A percentile compares a stretch with the other conserved stretches of the same genome.
Conservation (phyloP, 2,329 filamentous ascomycete species). For the Curvularia sp. region DNA sequence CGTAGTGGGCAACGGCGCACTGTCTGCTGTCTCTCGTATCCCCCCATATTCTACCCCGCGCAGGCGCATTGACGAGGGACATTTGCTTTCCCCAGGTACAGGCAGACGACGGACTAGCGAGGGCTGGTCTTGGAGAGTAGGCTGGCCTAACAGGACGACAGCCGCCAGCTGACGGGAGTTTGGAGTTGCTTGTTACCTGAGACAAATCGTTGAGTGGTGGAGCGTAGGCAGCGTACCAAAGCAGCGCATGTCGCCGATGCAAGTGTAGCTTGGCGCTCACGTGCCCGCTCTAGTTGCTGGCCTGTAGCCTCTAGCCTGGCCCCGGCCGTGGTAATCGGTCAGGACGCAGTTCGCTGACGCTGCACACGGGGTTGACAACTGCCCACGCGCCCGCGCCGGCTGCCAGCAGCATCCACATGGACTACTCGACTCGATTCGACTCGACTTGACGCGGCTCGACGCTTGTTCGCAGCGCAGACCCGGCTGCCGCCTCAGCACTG, state of each 20-base stretch:
- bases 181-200: constrained; percentile 37
- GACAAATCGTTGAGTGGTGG: constrained; percentile 39
- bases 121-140: constrained; percentile 14
- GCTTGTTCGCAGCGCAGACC: too few relatives aligned
- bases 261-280: constrained; percentile 42
- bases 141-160: constrained; percentile 27
- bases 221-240: constrained; percentile 32
- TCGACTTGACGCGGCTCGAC: too few relatives aligned
- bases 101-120: constrained; percentile 19
- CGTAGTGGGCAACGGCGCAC: constrained; percentile 7
- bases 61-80: constrained; percentile 20
- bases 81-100: constrained; percentile 28
- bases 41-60: constrained; percentile 29
- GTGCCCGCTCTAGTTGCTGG: constrained; percentile 15
- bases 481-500: too few relatives aligned
- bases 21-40: constrained; percentile 16
- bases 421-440: too few relatives aligned
- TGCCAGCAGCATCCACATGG: too few relatives aligned
- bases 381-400: neutral
- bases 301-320: constrained; percentile 10
- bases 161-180: constrained; percentile 35
- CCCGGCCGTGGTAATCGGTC: constrained; percentile 25
- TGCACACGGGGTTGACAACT: constrained; percentile 6
- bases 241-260: constrained; percentile 42
- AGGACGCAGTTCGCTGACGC: constrained; percentile 24